A percentile compares a stretch with the other conserved stretches of the same genome.
phyloP scores from a whole-genome alignment of 306 rosid genomes.

The Phaseolus lunatus region DNA sequence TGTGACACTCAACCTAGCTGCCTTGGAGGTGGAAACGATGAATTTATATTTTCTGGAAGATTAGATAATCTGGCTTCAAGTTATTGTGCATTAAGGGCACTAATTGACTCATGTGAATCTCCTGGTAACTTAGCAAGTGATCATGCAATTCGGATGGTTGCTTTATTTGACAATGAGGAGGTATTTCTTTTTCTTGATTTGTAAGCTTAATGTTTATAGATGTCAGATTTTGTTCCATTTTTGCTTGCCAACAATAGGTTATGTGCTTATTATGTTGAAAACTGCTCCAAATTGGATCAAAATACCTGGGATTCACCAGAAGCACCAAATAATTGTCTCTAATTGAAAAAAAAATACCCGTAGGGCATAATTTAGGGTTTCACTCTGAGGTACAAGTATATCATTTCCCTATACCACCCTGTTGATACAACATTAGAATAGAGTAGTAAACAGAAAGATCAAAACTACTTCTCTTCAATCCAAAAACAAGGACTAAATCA shows the following conservation, averaged over 20 bases:
- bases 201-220: slow-evolving; percentile 6
- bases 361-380: neutral
- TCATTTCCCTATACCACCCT: slow-evolving; percentile 13
- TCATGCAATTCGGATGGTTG: slow-evolving; percentile 90
- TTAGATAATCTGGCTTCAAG: slow-evolving; percentile 96
- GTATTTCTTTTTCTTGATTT: slow-evolving; percentile 53
- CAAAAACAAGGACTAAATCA: slow-evolving; percentile 12
- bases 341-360: neutral
- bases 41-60: slow-evolving; percentile 97
- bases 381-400: neutral
- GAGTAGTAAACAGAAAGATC: neutral
- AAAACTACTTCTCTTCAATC: slow-evolving; percentile 11
- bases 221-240: slow-evolving; percentile 15
- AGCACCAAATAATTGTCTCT: neutral
- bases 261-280: slow-evolving; percentile 6
- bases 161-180: slow-evolving; percentile 99
- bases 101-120: slow-evolving; percentile 78
- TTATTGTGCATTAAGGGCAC: slow-evolving; percentile 92
- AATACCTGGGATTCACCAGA: neutral
- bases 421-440: neutral
- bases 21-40: slow-evolving; percentile 95
- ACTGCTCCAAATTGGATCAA: neutral
- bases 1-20: slow-evolving; percentile 99
- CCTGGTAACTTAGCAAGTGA: slow-evolving; percentile 66
- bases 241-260: neutral